Base-by-base conservation (phyloP, 2,329 filamentous ascomycete genomes). In the Aspergillus sp. region DNA sequence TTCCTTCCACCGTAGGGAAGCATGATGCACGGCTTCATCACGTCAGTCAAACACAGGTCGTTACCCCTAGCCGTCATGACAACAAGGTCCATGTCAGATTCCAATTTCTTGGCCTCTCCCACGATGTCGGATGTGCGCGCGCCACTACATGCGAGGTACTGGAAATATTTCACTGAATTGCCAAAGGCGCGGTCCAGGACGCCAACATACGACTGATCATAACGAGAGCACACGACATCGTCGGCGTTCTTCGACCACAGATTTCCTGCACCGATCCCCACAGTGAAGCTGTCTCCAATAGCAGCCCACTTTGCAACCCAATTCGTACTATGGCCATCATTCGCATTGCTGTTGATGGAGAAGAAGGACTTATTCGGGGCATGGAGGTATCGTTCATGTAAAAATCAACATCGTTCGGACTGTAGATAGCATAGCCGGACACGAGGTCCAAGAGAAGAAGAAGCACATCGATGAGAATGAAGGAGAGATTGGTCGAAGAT, bases 11-110 rank as follows among this genome's bases (percentile, higher is more conserved):
- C n/a, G n/a, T 49, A 54, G 1, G 61, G 47, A 13, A 60, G 47
- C n/a, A 63, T 43, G n/a, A 64, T 49, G 45, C 62, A 64, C n/a
- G 45, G 45, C 16, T 53, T 58, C 32, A 65, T 56, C 7, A 65
- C 62, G 2, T 51, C 43, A 11, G 43, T 65, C 43, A 74, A 61
- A 45, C 70, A 73, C 3, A 73, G 53, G 47, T 73, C 70, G 42
- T 74, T 74, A 2, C 71, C 71, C 16, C 71, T 70, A 1, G 68
- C 72, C 1, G 70, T 73, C 59, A 74, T 24, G 5, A 66, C 62
- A 8, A 73, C 64, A 20, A 74, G 36, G 53, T 74, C 66, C n/a
- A 70, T 44, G 13, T 71, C 62, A 2, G 64, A 35, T 8, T 63
- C 40, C 8, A 73, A 51, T 2, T 52, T 48, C 8, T 64, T 33